Evolutionary conservation across 495 filamentous ascomycete species (phyloP).

Genomic region (Penicillium soppii): DNA sequence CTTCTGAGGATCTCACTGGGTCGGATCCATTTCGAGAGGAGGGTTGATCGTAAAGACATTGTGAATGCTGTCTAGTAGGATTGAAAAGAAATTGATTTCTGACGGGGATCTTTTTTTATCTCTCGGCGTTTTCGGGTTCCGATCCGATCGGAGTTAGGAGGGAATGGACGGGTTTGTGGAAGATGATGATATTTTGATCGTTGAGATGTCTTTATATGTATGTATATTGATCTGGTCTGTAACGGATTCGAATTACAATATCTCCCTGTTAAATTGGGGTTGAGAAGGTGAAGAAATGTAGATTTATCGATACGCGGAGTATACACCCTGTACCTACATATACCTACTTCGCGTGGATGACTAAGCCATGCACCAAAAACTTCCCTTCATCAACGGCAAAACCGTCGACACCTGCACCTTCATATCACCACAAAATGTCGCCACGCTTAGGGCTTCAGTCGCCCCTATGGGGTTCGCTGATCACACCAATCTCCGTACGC

Average conservation of each 20-base stretch:
- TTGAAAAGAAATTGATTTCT: background rate
- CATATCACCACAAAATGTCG: slow-evolving; percentile 32
- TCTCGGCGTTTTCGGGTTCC: slow-evolving; percentile 15
- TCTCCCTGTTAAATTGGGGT: too few relatives aligned
- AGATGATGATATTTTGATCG: too few relatives aligned
- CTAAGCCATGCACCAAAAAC: slow-evolving; percentile 25
- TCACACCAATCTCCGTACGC: slow-evolving; percentile 24
- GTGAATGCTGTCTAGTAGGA: background rate
- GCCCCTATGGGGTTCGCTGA: slow-evolving; percentile 19
- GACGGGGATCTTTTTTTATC: slow-evolving; percentile 7
- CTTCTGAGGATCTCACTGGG: slow-evolving; percentile 15
- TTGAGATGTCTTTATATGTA: too few relatives aligned
- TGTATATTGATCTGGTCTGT: too few relatives aligned
- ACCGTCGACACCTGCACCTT: slow-evolving; percentile 2
- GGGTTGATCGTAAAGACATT: slow-evolving; percentile 21
- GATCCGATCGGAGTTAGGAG: slow-evolving; percentile 10
- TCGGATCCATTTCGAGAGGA: slow-evolving; percentile 27
- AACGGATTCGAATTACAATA: too few relatives aligned
- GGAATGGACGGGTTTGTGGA: background rate
- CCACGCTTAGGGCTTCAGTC: slow-evolving; percentile 35
- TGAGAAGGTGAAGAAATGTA: too few relatives aligned
- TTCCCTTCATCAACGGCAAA: slow-evolving; percentile 8
- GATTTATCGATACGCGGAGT: too few relatives aligned
- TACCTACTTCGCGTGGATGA: slow-evolving; percentile 11
- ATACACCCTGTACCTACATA: too few relatives aligned